These are phyloP conservation scores for Styphnolobium japonicum DNA, from an alignment of 306 rosid genomes.

Conservation along the genomic window DNA sequence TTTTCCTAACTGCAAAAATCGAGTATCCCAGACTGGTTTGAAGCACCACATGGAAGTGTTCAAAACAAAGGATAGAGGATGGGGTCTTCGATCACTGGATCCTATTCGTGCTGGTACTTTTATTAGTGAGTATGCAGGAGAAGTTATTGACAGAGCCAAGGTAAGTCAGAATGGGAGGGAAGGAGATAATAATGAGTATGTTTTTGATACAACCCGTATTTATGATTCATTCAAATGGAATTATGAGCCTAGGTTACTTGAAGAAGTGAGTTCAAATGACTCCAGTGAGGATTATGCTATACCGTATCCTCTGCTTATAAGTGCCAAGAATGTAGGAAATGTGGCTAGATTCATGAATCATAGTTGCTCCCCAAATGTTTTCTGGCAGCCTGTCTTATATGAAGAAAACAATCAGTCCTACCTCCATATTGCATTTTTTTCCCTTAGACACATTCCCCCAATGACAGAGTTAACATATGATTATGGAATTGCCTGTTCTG, in stretches of 20 bases:
- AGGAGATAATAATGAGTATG: conserved; percentile 44
- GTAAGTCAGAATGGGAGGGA: conserved; percentile 36
- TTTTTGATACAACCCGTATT: conserved; percentile 53
- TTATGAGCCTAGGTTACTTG: conserved; percentile 52
- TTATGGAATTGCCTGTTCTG: conserved; percentile 44
- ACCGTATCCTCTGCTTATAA: conserved; percentile 54
- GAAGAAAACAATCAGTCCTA: conserved; percentile 58
- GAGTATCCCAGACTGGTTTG: conserved; percentile 59
- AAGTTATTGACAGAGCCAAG: conserved; percentile 53
- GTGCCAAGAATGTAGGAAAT: conserved; percentile 62
- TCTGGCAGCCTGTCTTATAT: conserved; percentile 66
- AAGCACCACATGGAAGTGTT: conserved; percentile 64
- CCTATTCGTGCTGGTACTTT: conserved; percentile 63
- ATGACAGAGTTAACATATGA: conserved; percentile 71
- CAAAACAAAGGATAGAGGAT: conserved; percentile 59
- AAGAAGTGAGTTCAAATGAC: conserved; percentile 39
- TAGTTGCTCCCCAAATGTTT: conserved; percentile 67
- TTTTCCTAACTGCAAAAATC: conserved; percentile 58
- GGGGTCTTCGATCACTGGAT: conserved; percentile 72
- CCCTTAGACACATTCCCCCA: conserved; percentile 64
- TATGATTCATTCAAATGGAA: conserved; percentile 59
- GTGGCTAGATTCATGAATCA: conserved; percentile 75
- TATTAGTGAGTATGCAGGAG: conserved; percentile 70
- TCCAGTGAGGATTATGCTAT: conserved; percentile 39
- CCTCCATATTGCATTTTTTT: conserved; percentile 61